Conservation (phyloP, 768 basidiomycete genomes). For the Daedaleopsis sinensis region DNA sequence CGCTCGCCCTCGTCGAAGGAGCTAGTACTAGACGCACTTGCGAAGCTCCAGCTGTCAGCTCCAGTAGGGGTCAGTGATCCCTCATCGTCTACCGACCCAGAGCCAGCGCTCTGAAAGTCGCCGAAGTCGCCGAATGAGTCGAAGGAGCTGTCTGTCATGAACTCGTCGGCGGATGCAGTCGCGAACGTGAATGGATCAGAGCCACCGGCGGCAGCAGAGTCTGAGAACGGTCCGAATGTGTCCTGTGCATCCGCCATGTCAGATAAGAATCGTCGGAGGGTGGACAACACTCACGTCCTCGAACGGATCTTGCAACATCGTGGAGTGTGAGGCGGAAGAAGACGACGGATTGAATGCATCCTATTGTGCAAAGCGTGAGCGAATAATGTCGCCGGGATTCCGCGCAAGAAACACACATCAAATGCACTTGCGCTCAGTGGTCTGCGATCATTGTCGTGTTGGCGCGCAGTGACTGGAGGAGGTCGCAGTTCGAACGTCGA, state of each 20-base stretch:
- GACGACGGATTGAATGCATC: conserved; percentile 33
- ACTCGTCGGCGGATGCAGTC: conserved; percentile 60
- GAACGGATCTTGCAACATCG: conserved; percentile 34
- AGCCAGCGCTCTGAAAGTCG: conserved; percentile 66
- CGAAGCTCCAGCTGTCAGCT: conserved; percentile 36
- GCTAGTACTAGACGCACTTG: conserved; percentile 31
- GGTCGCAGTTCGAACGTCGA: conserved; percentile 60
- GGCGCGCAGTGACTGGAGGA: conserved; percentile 29
- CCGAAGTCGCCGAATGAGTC: conserved; percentile 69
- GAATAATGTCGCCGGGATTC: neutral
- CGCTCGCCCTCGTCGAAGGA: conserved; percentile 26
- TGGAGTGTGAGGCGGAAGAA: conserved; percentile 8
- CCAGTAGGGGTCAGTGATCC: conserved; percentile 28
- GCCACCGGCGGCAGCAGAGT: conserved; percentile 51
- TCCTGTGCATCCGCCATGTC: conserved; percentile 19
- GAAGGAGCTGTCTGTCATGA: conserved; percentile 63
- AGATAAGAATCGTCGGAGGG: conserved; percentile 6
- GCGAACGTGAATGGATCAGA: conserved; percentile 58
- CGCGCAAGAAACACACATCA: conserved; percentile 26
- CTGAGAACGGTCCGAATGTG: conserved; percentile 71
- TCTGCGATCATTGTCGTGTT: conserved; percentile 30
- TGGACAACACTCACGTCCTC: conserved; percentile 46
- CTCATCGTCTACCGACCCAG: conserved; percentile 34
- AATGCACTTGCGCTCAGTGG: conserved; percentile 35
- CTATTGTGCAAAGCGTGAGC: conserved; percentile 19